A percentile compares a stretch with the other conserved stretches of the same genome.
Evolutionary conservation across 2,329 filamentous ascomycete genomes (phyloP).

Genomic region (Botryotinia calthae): DNA sequence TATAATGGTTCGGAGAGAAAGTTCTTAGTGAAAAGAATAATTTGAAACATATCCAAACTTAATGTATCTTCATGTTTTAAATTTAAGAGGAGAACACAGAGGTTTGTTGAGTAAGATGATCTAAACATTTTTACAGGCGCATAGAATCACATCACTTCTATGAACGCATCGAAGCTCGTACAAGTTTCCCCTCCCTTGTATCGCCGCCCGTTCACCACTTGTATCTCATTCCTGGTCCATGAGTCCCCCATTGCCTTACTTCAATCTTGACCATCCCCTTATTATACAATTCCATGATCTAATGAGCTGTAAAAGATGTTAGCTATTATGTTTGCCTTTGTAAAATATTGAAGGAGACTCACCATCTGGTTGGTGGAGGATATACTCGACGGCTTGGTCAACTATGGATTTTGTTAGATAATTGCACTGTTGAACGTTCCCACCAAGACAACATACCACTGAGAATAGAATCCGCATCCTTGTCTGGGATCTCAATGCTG

Average conservation of each 20-base stretch:
- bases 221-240: slow-evolving; percentile 26
- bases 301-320: slow-evolving; percentile 35
- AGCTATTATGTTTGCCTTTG: not conserved
- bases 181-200: slow-evolving; percentile 28
- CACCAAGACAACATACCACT: slow-evolving; percentile 56
- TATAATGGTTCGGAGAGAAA: not conserved
- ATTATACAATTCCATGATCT: slow-evolving; percentile 35
- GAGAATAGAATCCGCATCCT: slow-evolving; percentile 74
- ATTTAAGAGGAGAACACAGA: slow-evolving; percentile 19
- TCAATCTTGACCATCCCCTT: slow-evolving; percentile 23
- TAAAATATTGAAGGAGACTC: slow-evolving; percentile 38
- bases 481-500: slow-evolving; percentile 78
- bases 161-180: slow-evolving; percentile 35
- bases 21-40: not conserved
- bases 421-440: not conserved
- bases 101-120: slow-evolving; percentile 36
- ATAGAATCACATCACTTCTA: slow-evolving; percentile 35
- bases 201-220: slow-evolving; percentile 11
- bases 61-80: slow-evolving; percentile 4
- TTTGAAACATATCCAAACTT: slow-evolving; percentile 1
- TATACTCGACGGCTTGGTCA: slow-evolving; percentile 74
- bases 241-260: slow-evolving; percentile 20
- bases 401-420: slow-evolving; percentile 46
- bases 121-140: slow-evolving; percentile 40
- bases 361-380: slow-evolving; percentile 73